phyloP scores from a whole-genome alignment of 2,329 filamentous ascomycete genomes.

The Aspergillus sp. region DNA sequence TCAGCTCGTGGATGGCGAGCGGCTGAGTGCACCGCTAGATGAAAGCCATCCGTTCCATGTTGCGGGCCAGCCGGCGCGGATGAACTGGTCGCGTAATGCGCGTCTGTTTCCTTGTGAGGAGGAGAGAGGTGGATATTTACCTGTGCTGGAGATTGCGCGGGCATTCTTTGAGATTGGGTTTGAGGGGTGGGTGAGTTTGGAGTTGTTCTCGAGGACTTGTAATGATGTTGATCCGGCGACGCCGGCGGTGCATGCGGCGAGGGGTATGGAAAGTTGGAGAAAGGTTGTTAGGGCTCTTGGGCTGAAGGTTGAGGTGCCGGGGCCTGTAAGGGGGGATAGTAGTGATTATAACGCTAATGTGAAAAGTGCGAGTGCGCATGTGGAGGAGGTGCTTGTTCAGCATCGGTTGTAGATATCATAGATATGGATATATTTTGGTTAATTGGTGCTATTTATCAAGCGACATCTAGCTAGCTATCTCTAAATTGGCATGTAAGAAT shows the following conservation, averaged over 20 bases:
- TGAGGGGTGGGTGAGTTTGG: constrained; percentile 69
- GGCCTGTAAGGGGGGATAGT: background rate
- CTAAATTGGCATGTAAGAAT: background rate
- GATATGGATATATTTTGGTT: background rate
- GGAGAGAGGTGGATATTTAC: constrained; percentile 65
- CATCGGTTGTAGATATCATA: constrained; percentile 18
- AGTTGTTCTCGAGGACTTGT: constrained; percentile 66
- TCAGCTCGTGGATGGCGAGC: constrained; percentile 74
- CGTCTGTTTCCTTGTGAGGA: constrained; percentile 67
- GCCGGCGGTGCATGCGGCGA: constrained; percentile 56
- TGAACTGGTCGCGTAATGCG: constrained; percentile 79
- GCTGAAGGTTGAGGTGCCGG: constrained; percentile 3
- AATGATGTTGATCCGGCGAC: constrained; percentile 52
- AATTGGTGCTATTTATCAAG: background rate
- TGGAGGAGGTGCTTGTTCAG: constrained; percentile 9
- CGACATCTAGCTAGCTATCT: background rate
- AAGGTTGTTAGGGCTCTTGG: constrained; percentile 39
- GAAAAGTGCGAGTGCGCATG: background rate
- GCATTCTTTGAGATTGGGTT: constrained; percentile 64
- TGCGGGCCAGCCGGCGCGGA: constrained; percentile 59
- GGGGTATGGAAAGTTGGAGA: constrained; percentile 54
- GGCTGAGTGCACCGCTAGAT: constrained; percentile 57
- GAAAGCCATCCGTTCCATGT: constrained; percentile 60
- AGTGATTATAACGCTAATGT: background rate
- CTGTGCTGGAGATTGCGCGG: constrained; percentile 60